These are phyloP conservation scores for Neophaeococcomyces aloes DNA, from an alignment of 2,329 filamentous ascomycete genomes.

Conservation along the genomic window DNA sequence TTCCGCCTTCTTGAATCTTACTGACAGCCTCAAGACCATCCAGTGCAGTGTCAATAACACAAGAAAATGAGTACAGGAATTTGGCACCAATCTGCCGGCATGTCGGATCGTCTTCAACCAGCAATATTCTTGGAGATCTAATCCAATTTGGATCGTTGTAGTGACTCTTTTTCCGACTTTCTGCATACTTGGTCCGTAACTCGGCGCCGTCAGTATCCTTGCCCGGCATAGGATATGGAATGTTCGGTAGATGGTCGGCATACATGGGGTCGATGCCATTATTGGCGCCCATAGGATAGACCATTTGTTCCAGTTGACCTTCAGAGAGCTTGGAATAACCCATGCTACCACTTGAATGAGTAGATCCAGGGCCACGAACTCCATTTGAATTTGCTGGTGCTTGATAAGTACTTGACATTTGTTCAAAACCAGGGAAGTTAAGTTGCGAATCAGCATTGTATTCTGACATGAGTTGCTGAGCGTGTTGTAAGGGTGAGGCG, in stretches of 20 bases:
- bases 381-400: constrained; percentile 14
- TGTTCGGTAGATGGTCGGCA: constrained; percentile 86
- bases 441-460: constrained; percentile 56
- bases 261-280: constrained; percentile 93
- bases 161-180: constrained; percentile 50
- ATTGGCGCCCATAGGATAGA: constrained; percentile 83
- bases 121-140: constrained; percentile 63
- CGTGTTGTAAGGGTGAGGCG: constrained; percentile 57
- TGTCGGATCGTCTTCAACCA: constrained; percentile 73
- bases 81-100: constrained; percentile 57
- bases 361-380: constrained; percentile 35
- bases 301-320: constrained; percentile 57
- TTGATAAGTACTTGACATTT: constrained; percentile 40
- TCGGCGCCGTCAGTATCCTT: constrained; percentile 47
- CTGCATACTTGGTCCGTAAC: constrained; percentile 36
- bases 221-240: constrained; percentile 69
- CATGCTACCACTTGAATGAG: constrained; percentile 41
- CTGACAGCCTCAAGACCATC: constrained; percentile 87
- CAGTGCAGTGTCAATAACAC: constrained; percentile 55
- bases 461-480: constrained; percentile 54
- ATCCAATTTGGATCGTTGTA: constrained; percentile 55
- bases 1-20: constrained; percentile 59
- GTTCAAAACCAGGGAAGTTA: constrained; percentile 53
- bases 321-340: constrained; percentile 39
- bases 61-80: constrained; percentile 55